Evolutionary conservation across 768 basidiomycete species (phyloP).

Genomic region (Russula dissimulans): DNA sequence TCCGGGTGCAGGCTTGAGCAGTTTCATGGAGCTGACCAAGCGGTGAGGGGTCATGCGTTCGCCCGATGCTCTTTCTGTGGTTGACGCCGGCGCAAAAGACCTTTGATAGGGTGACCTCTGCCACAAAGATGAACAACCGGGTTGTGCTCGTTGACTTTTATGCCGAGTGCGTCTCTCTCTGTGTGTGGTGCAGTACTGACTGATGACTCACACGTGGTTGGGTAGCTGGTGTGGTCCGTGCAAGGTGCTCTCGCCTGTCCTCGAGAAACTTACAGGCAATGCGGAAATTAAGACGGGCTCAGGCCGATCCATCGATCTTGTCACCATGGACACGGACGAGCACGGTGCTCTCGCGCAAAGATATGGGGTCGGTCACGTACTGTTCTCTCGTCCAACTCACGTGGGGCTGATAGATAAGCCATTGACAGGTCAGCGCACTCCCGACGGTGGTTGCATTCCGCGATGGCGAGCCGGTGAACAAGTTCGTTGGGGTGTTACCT

Average conservation of each 20-base stretch:
- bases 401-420: neutral
- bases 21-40: slow-evolving; percentile 37
- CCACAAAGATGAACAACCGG: slow-evolving; percentile 33
- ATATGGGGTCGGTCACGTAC: slow-evolving; percentile 35
- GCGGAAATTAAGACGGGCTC: slow-evolving; percentile 37
- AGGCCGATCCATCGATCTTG: slow-evolving; percentile 55
- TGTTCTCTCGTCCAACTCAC: neutral
- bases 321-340: slow-evolving; percentile 59
- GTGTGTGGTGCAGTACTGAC: neutral
- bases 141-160: slow-evolving; percentile 72
- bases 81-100: slow-evolving; percentile 22
- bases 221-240: slow-evolving; percentile 75
- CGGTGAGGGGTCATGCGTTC: slow-evolving; percentile 27
- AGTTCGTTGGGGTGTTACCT: slow-evolving; percentile 44
- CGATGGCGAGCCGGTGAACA: slow-evolving; percentile 45
- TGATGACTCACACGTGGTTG: neutral
- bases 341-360: slow-evolving; percentile 42
- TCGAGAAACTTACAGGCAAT: slow-evolving; percentile 49
- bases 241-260: slow-evolving; percentile 58
- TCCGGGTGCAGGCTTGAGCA: slow-evolving; percentile 33
- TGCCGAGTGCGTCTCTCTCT: slow-evolving; percentile 46
- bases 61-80: neutral
- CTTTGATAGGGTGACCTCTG: slow-evolving; percentile 28
- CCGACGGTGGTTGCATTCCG: slow-evolving; percentile 76
- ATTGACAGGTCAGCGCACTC: slow-evolving; percentile 52